Evolutionary conservation across 257 asterid species (phyloP).

Genomic region (Lycium barbarum): DNA sequence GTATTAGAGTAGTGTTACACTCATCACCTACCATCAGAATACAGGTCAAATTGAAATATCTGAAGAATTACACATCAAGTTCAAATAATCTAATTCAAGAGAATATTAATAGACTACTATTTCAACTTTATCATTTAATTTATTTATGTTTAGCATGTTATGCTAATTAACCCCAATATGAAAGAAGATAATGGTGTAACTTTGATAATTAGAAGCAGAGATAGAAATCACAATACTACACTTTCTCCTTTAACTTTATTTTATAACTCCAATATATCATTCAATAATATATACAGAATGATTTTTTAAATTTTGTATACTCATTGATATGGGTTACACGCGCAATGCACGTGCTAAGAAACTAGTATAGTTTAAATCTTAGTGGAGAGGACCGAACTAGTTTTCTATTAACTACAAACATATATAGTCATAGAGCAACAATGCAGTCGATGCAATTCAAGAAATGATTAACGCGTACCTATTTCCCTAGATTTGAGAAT

Average conservation of each 20-base stretch:
- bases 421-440: conserved; percentile 16
- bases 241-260: not conserved
- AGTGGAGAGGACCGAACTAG: not conserved
- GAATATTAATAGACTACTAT: too few species aligned
- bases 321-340: too few species aligned
- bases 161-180: not conserved
- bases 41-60: too few species aligned
- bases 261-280: not conserved
- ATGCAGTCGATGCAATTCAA: conserved; percentile 18
- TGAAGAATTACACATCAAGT: too few species aligned
- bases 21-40: too few species aligned
- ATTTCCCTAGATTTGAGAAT: conserved; percentile 81
- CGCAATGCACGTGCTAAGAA: too few species aligned
- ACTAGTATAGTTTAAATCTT: not conserved
- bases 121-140: not conserved
- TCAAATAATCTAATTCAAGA: too few species aligned
- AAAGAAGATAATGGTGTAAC: not conserved
- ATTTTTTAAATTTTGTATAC: too few species aligned
- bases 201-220: not conserved
- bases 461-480: conserved; percentile 56
- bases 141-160: not conserved
- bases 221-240: not conserved
- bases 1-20: too few species aligned
- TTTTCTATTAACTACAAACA: not conserved
- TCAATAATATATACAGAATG: not conserved